phyloP scores from a whole-genome alignment of 2,329 filamentous ascomycete genomes.

The Aspergillus sp. region DNA sequence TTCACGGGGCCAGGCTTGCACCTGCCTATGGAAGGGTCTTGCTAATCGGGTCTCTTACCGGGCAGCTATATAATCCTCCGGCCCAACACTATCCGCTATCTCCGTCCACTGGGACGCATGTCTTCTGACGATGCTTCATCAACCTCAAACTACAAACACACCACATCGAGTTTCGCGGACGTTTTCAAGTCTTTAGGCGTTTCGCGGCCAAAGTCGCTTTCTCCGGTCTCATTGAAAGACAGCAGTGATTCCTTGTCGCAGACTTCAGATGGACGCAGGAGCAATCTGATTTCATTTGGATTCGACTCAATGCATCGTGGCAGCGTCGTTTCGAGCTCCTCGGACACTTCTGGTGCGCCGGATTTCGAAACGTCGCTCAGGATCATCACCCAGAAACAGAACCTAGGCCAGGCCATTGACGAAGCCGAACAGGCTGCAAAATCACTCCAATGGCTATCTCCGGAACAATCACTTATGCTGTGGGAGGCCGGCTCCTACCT shows the following conservation, averaged over 20 bases:
- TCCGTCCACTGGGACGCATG: slow-evolving; percentile 35
- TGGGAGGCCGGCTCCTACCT: slow-evolving; percentile 43
- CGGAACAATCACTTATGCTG: slow-evolving; percentile 40
- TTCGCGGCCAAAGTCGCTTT: slow-evolving; percentile 39
- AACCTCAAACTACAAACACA: slow-evolving; percentile 34
- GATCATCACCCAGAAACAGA: slow-evolving; percentile 35
- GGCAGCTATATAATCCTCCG: slow-evolving; percentile 20
- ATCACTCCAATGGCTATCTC: slow-evolving; percentile 34
- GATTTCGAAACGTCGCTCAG: slow-evolving; percentile 40
- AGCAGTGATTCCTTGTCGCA: slow-evolving; percentile 31
- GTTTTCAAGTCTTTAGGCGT: slow-evolving; percentile 45
- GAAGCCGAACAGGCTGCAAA: slow-evolving; percentile 38
- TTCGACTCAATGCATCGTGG: slow-evolving; percentile 44
- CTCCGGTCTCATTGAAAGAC: slow-evolving; percentile 33
- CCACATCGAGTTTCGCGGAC: slow-evolving; percentile 42
- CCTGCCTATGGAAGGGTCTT: neutral
- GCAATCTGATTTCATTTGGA: slow-evolving; percentile 33
- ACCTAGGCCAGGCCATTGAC: slow-evolving; percentile 36
- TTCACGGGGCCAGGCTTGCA: neutral
- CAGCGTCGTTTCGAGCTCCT: slow-evolving; percentile 39
- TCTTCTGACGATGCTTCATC: slow-evolving; percentile 44
- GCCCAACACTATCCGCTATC: slow-evolving; percentile 16
- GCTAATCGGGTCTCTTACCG: neutral
- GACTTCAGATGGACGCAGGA: slow-evolving; percentile 34
- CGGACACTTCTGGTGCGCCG: slow-evolving; percentile 37